Evolutionary conservation across 2,329 filamentous ascomycete species (phyloP), one percentile per base, ranked within the genome.

Genomic region (Tothia fuscella): DNA sequence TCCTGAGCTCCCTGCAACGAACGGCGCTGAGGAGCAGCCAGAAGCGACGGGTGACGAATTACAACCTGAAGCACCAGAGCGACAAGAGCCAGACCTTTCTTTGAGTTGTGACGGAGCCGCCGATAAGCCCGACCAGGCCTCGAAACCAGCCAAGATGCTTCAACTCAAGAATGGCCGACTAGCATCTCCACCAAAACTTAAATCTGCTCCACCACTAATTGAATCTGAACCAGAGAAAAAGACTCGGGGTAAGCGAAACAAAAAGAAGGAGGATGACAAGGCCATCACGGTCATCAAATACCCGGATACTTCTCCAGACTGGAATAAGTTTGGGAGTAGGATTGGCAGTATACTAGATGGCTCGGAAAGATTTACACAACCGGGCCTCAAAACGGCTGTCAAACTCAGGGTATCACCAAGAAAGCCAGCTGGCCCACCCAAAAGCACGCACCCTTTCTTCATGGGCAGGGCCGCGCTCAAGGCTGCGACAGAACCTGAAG

Each of bases 391-490:
- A 14, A 9, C 26, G 26, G 9, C 19, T 22, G 16, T 28, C 14
- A 40, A 17, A 22, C n/a, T n/a, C n/a, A 37, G 28, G 34, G 19
- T 13, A n/a, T 22, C 26, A 3, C 39, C 30, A 19, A 33, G 24
- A 32, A 34, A 33, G 29, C 39, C 39, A 3, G 19, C 29, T n/a
- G 30, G 39, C 22, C 39, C 29, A 3, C 51, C 59, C 32, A 49
- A 56, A 5, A 50, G 64, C 1, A 71, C 74, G 0, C 78, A 87
- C 58, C 81, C 82, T 0, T 83, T 87, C 53, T 87, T 87, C 52
- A 54, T 70, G 13, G 74, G 71, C 5, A 82, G 51, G 38, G 17
- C 41, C 14, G 13, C 25, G 16, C 22, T 21, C 25, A 42, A 33
- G 39, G 26, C 20, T 19, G 12, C 10, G 9, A 14, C 26, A 21